Base-by-base conservation (phyloP, 768 basidiomycete genomes). In the Boletus fagicola region DNA sequence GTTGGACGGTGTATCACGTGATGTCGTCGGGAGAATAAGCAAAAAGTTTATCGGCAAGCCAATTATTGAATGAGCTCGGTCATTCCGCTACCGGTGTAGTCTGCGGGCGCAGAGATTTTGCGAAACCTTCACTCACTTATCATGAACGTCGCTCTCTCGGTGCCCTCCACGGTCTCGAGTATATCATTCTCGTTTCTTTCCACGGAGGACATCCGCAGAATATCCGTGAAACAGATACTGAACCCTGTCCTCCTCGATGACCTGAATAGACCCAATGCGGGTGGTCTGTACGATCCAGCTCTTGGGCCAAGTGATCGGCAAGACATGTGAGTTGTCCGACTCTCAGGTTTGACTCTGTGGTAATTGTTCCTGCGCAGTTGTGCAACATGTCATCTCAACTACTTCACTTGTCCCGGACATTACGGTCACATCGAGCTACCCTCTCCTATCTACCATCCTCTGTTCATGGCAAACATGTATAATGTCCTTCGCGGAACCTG, bases 391-490 rank as follows among this genome's bases (percentile, higher is more conserved):
- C 88, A 83, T 56, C 83, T 97, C 66, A 91, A 86, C 47, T 96
- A 94, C 68, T 98, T 88, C 76, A 88, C 88, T 58, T 99, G 97
- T 72, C 95, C 97, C 2, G 97, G 97, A 18, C 97, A 99, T 74
- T 99, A 90, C 75, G 97, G 97, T 22, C 97, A 98, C 73, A 96
- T 99, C 59, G 94, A 98, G 59, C 83, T 99, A 7, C 94, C 96
- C 20, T 83, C 90, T 18, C 95, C 97, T 15, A 92, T 98, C 3
- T 98, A 91, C 69, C 96, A 99, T 68, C 97, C 97, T 0, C 76
- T 99, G 39, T 99, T 98, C 75, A 93, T 98, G 86, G 78, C 81
- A 33, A 92, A 95, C 66, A 87, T 90, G 79, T 95, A 87, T 70
- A 88, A 88, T 61, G 76, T 98, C 46, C 77, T 99, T 22, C 85